Evolutionary conservation across 345 rosid genomes (phyloP).

Genomic region (Durio zibethinus): DNA sequence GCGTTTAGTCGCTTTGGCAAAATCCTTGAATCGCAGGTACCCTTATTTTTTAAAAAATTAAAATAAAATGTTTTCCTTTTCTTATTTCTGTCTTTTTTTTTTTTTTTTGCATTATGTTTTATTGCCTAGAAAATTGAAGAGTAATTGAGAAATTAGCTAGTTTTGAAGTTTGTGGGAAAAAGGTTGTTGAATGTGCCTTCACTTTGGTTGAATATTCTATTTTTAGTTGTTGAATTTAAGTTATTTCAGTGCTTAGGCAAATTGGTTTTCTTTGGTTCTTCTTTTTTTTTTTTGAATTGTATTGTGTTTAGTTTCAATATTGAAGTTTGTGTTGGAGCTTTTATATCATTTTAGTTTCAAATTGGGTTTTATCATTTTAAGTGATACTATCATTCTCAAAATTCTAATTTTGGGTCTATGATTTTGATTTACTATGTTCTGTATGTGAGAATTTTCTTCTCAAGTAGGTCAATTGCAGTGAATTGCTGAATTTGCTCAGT

Average conservation of each 20-base stretch:
- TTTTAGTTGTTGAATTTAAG: not conserved
- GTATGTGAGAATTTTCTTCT: not conserved
- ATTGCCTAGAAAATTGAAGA: conserved; percentile 9
- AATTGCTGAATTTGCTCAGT: not conserved
- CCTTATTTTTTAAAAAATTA: not conserved
- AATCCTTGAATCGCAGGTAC: conserved; percentile 80
- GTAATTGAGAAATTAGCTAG: not conserved
- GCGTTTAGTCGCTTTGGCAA: conserved; percentile 85
- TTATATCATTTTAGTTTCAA: not conserved
- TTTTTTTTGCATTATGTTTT: conserved; percentile 11
- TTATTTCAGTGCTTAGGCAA: not conserved
- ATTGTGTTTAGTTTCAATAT: not conserved
- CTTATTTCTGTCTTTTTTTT: not conserved
- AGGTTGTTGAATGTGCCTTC: not conserved
- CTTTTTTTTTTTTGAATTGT: not conserved
- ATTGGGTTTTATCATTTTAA: not conserved
- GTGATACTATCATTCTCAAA: not conserved
- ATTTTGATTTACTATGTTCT: not conserved
- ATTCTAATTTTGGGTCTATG: not conserved
- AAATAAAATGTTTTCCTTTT: not conserved
- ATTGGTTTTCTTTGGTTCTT: too few species aligned
- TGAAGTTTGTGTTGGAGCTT: not conserved
- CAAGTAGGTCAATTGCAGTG: not conserved
- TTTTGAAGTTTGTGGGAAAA: not conserved
- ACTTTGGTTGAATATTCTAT: not conserved